These are phyloP conservation scores for Penicillium macrosclerotiorum DNA, from an alignment of 495 filamentous ascomycete species.

Conservation along the genomic window DNA sequence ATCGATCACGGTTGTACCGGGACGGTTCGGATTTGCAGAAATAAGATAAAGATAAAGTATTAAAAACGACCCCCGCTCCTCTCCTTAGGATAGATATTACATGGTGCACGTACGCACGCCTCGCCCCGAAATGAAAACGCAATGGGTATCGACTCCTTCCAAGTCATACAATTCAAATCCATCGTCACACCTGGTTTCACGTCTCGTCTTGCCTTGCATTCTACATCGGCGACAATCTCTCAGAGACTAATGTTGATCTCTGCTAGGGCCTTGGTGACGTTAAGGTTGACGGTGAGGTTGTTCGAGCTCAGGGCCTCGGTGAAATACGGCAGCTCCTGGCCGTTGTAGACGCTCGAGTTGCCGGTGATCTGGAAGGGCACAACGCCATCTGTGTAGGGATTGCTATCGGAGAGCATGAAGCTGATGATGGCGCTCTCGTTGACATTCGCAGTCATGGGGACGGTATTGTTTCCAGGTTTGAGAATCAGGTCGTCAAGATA, in stretches of 20 bases:
- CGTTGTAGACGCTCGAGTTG: slow-evolving; percentile 55
- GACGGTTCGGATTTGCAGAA: too few species aligned
- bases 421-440: slow-evolving; percentile 47
- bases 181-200: neutral
- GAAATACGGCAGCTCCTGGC: slow-evolving; percentile 61
- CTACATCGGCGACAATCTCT: neutral
- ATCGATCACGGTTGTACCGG: too few species aligned
- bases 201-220: neutral
- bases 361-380: slow-evolving; percentile 60
- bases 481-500: slow-evolving; percentile 58
- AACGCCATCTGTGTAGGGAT: slow-evolving; percentile 51
- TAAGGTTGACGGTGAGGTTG: slow-evolving; percentile 37
- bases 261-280: slow-evolving; percentile 39
- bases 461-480: slow-evolving; percentile 57
- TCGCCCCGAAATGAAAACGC: too few species aligned
- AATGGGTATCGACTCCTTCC: too few species aligned
- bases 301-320: slow-evolving; percentile 46
- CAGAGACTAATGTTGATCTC: slow-evolving; percentile 2
- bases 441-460: slow-evolving; percentile 54
- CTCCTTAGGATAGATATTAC: too few species aligned
- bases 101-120: too few species aligned
- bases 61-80: too few species aligned
- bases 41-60: too few species aligned
- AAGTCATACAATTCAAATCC: too few species aligned
- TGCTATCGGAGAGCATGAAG: slow-evolving; percentile 28